phyloP scores from a whole-genome alignment of 768 basidiomycete genomes.

The Scleroderma bovista region DNA sequence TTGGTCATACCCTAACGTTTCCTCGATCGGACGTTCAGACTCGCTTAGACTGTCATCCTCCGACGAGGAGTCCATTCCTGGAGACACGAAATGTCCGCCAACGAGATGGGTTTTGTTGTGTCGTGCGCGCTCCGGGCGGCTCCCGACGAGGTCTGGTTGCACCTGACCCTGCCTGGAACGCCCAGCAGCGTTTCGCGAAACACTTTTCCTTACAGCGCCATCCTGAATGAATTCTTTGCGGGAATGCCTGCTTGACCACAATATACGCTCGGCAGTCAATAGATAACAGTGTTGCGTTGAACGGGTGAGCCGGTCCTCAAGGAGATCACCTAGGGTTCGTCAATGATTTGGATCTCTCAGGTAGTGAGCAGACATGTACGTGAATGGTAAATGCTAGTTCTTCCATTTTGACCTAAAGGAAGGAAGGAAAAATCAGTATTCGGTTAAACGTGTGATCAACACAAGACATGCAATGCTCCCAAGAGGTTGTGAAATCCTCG shows the following conservation, averaged over 20 bases:
- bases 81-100: background rate
- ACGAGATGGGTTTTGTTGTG: background rate
- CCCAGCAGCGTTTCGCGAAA: background rate
- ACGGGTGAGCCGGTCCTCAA: background rate
- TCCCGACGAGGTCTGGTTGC: background rate
- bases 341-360: background rate
- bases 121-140: background rate
- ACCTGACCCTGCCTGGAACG: background rate
- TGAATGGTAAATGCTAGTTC: background rate
- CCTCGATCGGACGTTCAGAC: background rate
- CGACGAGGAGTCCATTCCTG: background rate
- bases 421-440: too few relatives aligned
- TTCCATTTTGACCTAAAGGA: background rate
- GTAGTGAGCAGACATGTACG: background rate
- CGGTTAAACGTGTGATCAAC: too few relatives aligned
- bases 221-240: background rate
- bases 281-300: background rate
- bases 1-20: background rate
- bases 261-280: background rate
- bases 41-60: background rate
- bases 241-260: background rate
- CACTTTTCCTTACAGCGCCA: background rate
- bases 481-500: too few relatives aligned
- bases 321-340: too few relatives aligned
- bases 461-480: too few relatives aligned